Evolutionary conservation across 116 monocot genomes (phyloP), one percentile per base, ranked within the genome.

Genomic region (Phalaenopsis hybrid): DNA sequence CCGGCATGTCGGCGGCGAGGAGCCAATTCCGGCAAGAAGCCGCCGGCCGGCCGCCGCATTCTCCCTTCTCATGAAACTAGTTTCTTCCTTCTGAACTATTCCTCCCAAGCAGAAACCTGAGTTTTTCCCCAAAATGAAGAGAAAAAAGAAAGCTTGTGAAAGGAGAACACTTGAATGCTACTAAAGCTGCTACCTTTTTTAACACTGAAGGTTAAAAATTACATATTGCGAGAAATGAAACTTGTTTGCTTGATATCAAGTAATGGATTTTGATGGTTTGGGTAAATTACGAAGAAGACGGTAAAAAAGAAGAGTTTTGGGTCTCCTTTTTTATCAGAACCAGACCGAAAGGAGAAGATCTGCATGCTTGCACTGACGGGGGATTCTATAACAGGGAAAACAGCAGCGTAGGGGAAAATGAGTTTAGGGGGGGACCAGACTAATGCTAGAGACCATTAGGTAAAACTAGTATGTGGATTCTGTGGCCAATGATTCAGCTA

Each of bases 1-100:
- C 8, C 78, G 82, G 89, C 95, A 95, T 13, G 89, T 87, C 51
- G 95, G 95, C 48, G 95, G 95, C 16, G 82, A 91, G 17, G 95
- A 95, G 1, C 94, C 94, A 3, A 87, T 90, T 4, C n/a, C 45
- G 20, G 5, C 6, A 5, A 75, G 75, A 88, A 87, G 12, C 67
- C 51, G 10, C 23, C 61, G 88, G 84, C 48, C 82, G 0, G 55
- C 57, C 87, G 84, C 43, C 78, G 81, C 49, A 81, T 23, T 77
- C 50, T 79, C 77, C 21, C 59, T 17, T 50, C 57, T 58, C 49
- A 16, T 21, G 11, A 52, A 52, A 3, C 52, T 52, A 13, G 3
- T 52, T 34, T 72, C 81, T 43, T 74, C 65, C 67, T 63, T 4
- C 33, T 11, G 55, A 55, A 5, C 20, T 55, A 31, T 43, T 44